A percentile compares a stretch with the other conserved stretches of the same genome.
Conservation (phyloP, 1,284 basidiomycete genomes). For the Nidula niveotomentosa region DNA sequence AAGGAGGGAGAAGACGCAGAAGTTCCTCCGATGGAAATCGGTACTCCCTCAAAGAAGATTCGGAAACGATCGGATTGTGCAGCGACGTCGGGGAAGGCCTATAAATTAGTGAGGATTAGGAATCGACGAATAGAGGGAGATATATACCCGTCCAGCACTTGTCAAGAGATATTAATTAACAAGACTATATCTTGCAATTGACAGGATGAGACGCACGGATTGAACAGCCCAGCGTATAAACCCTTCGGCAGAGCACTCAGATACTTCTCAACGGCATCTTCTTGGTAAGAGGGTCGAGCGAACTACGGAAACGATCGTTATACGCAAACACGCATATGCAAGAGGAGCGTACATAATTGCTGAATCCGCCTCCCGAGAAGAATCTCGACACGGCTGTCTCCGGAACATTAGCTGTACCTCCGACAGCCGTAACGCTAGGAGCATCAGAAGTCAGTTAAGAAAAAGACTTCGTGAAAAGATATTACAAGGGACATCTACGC, state of each 20-base stretch:
- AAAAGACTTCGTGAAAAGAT: background rate
- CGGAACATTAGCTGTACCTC: slow-evolving; percentile 45
- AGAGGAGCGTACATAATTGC: slow-evolving; percentile 42
- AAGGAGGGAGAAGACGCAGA: slow-evolving; percentile 51
- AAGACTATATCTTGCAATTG: background rate
- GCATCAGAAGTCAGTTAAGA: background rate
- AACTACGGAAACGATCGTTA: slow-evolving; percentile 34
- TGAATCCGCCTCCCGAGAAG: slow-evolving; percentile 70
- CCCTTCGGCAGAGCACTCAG: slow-evolving; percentile 52
- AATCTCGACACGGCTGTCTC: slow-evolving; percentile 36
- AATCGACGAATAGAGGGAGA: background rate
- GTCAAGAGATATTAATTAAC: slow-evolving; percentile 2
- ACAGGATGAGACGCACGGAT: slow-evolving; percentile 36
- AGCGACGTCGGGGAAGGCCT: slow-evolving; percentile 63
- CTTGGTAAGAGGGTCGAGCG: slow-evolving; percentile 54
- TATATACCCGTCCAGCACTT: slow-evolving; percentile 32
- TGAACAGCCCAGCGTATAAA: slow-evolving; percentile 55
- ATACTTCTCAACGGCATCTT: slow-evolving; percentile 37
- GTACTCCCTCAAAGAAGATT: slow-evolving; percentile 31
- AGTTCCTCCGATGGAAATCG: slow-evolving; percentile 39
- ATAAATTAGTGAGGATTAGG: slow-evolving; percentile 1
- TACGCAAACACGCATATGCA: too few relatives aligned
- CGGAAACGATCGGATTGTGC: slow-evolving; percentile 50
- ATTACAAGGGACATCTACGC: slow-evolving; percentile 28
- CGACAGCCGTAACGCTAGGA: slow-evolving; percentile 43